phyloP scores from a whole-genome alignment of 495 filamentous ascomycete genomes.

The Aspergillus egyptiacus region DNA sequence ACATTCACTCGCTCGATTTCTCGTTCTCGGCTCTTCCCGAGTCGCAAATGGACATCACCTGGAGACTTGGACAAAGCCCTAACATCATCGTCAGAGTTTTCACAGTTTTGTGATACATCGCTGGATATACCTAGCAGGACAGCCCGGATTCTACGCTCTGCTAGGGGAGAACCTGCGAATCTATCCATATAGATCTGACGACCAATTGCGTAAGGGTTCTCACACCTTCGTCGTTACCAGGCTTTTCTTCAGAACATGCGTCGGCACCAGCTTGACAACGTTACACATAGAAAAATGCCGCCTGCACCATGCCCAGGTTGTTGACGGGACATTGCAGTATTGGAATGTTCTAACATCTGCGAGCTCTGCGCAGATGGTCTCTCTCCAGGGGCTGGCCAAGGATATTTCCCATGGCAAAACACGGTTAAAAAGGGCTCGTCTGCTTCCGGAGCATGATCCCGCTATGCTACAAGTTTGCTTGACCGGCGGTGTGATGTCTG shows the following conservation, averaged over 20 bases:
- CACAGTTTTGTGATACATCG: neutral
- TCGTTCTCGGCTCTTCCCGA: neutral
- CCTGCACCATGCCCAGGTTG: neutral
- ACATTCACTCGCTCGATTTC: neutral
- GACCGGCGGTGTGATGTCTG: slow-evolving; percentile 1
- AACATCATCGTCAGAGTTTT: neutral
- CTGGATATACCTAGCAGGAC: neutral
- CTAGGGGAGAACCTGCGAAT: neutral
- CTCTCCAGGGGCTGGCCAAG: neutral
- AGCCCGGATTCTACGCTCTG: neutral
- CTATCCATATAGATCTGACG: neutral
- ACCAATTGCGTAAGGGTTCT: neutral
- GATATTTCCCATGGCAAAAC: neutral
- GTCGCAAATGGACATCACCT: neutral
- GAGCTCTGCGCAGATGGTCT: neutral
- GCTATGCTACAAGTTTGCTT: neutral
- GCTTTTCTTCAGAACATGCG: neutral
- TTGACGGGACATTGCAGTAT: neutral
- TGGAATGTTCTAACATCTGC: slow-evolving; percentile 2
- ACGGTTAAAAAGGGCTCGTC: neutral
- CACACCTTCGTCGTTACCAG: neutral
- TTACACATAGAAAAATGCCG: slow-evolving; percentile 2
- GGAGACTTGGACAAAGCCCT: neutral
- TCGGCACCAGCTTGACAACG: neutral
- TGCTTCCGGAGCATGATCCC: neutral